Percentiles rank a stretch among this genome's conserved stretches.
phyloP scores from a whole-genome alignment of 495 filamentous ascomycete species.

The Barbatosphaeria neglecta region DNA sequence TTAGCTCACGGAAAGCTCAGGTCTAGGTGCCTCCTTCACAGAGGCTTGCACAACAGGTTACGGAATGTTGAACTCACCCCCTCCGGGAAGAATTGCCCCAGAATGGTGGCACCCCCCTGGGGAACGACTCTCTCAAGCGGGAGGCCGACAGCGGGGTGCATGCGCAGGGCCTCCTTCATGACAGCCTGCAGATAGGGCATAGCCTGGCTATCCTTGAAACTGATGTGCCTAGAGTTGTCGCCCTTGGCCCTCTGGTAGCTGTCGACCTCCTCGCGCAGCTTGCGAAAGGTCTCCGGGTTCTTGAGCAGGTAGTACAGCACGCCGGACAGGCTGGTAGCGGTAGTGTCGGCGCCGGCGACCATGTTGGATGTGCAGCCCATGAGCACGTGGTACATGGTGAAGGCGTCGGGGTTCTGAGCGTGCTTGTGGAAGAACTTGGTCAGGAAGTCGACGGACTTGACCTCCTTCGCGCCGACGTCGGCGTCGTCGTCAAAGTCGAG shows the following conservation, averaged over 20 bases:
- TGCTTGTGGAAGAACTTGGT: slow-evolving; percentile 34
- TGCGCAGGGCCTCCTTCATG: slow-evolving; percentile 51
- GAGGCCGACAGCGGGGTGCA: slow-evolving; percentile 44
- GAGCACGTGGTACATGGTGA: slow-evolving; percentile 37
- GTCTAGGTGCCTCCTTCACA: background rate
- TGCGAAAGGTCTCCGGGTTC: slow-evolving; percentile 20
- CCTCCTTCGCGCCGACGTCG: background rate
- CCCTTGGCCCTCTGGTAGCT: background rate
- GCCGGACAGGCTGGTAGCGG: slow-evolving; percentile 35
- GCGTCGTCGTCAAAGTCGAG: background rate
- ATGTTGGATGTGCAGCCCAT: slow-evolving; percentile 42
- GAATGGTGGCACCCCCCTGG: slow-evolving; percentile 36
- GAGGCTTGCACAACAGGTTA: slow-evolving; percentile 10
- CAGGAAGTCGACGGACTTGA: slow-evolving; percentile 1
- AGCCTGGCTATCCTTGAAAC: slow-evolving; percentile 39
- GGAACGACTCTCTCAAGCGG: slow-evolving; percentile 48
- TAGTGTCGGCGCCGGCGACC: slow-evolving; percentile 45
- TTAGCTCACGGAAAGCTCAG: too few species aligned
- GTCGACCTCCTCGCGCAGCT: slow-evolving; percentile 34
- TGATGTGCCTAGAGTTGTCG: slow-evolving; percentile 9
- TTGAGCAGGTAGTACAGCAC: slow-evolving; percentile 41
- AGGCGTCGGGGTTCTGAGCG: slow-evolving; percentile 34
- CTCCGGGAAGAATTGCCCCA: slow-evolving; percentile 36
- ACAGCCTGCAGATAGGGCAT: slow-evolving; percentile 53
- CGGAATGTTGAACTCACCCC: slow-evolving; percentile 25